A percentile compares a stretch with the other conserved stretches of the same genome.
These are phyloP conservation scores for Melampsora larici-populina DNA, from an alignment of 1,284 basidiomycete genomes.

Conservation along the genomic window DNA sequence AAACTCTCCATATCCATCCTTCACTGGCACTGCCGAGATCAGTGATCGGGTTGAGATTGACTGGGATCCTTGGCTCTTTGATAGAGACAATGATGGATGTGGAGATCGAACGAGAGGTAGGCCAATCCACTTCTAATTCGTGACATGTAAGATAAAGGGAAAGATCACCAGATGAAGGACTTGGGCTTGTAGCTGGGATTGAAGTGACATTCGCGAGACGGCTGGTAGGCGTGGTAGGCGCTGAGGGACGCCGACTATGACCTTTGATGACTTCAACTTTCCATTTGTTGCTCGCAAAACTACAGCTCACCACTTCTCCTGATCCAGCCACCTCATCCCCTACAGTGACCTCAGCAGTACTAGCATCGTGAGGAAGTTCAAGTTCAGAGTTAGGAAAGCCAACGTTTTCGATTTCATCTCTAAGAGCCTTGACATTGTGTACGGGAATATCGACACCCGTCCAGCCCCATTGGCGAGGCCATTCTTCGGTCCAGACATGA, in stretches of 20 bases:
- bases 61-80: conserved; percentile 21
- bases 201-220: background rate
- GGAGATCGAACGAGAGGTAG: conserved; percentile 14
- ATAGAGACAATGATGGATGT: conserved; percentile 27
- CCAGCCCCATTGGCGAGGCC: conserved; percentile 23
- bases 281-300: conserved; percentile 22
- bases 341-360: background rate
- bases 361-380: background rate
- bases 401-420: conserved; percentile 5
- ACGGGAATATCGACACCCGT: conserved; percentile 24
- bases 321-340: background rate
- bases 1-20: conserved; percentile 34
- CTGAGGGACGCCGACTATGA: conserved; percentile 21
- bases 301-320: conserved; percentile 21
- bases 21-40: conserved; percentile 14
- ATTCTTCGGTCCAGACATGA: conserved; percentile 3
- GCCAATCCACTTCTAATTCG: conserved; percentile 31
- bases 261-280: conserved; percentile 38
- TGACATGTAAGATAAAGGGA: conserved; percentile 36
- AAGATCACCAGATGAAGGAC: background rate
- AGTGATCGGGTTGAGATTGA: conserved; percentile 25
- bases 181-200: background rate
- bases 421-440: conserved; percentile 9
- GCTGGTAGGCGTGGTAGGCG: conserved; percentile 26
- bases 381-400: background rate